Evolutionary conservation across 31 red algal genomes (phyloP).

Genomic region (Porphyra umbilicalis): DNA sequence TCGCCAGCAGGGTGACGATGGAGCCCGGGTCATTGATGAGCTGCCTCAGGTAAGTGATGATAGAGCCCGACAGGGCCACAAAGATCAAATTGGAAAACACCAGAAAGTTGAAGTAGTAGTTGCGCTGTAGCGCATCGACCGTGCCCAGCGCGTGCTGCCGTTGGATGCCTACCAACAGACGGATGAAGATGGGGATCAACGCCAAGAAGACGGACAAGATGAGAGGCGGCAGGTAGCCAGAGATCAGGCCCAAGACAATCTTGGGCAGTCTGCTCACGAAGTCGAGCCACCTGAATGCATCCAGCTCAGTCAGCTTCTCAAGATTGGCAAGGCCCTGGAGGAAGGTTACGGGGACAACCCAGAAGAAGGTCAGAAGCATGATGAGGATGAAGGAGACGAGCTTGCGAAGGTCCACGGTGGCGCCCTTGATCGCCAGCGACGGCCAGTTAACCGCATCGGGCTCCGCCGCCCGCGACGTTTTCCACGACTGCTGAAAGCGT

Average conservation of each 20-base stretch:
- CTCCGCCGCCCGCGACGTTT: constrained; percentile 63
- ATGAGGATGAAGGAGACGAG: constrained; percentile 8
- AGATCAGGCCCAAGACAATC: constrained; percentile 35
- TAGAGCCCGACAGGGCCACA: constrained; percentile 41
- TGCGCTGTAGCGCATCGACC: constrained; percentile 26
- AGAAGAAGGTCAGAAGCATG: constrained; percentile 58
- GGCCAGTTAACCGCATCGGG: constrained; percentile 70
- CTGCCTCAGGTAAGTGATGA: background rate
- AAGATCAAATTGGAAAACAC: constrained; percentile 67
- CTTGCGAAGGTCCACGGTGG: constrained; percentile 23
- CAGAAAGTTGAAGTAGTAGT: constrained; percentile 64
- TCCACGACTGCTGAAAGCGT: constrained; percentile 31
- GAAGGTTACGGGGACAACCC: constrained; percentile 61
- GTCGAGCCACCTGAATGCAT: constrained; percentile 55
- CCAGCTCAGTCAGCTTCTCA: constrained; percentile 18
- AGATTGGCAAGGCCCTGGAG: constrained; percentile 61
- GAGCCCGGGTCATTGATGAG: constrained; percentile 11
- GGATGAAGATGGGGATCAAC: constrained; percentile 51
- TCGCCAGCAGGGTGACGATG: constrained; percentile 38
- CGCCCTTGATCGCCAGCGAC: constrained; percentile 26
- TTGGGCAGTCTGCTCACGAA: constrained; percentile 11
- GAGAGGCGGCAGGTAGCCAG: constrained; percentile 45
- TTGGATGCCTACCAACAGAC: constrained; percentile 29
- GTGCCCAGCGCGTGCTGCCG: constrained; percentile 25
- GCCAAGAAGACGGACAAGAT: constrained; percentile 48